These are phyloP conservation scores for Uncinocarpus reesii DNA, from an alignment of 2,329 filamentous ascomycete genomes.

Conservation along the genomic window DNA sequence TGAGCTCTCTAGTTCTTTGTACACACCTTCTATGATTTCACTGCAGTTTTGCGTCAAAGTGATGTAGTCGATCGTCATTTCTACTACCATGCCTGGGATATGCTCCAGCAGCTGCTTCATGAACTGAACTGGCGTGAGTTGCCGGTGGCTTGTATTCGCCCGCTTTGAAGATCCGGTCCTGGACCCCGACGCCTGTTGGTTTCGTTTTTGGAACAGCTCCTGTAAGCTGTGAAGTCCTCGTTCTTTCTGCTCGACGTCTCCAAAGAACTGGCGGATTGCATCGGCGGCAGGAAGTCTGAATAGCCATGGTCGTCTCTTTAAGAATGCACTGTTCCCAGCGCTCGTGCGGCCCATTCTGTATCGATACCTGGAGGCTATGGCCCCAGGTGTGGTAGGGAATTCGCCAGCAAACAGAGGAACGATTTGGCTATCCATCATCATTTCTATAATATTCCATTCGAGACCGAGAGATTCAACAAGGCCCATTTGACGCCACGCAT, in stretches of 20 bases:
- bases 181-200: not conserved
- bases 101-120: not conserved
- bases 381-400: not conserved
- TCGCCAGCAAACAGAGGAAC: constrained; percentile 1
- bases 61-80: not conserved
- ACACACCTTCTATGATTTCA: not conserved
- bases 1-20: not conserved
- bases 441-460: not conserved
- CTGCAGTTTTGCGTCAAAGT: not conserved
- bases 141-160: not conserved
- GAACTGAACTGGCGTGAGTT: not conserved
- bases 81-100: not conserved
- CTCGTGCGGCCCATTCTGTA: not conserved
- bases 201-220: not conserved
- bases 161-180: not conserved
- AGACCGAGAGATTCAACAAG: not conserved
- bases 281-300: not conserved
- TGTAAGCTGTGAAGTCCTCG: not conserved
- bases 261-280: not conserved
- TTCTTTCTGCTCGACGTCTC: not conserved
- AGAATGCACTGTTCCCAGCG: not conserved
- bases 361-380: not conserved
- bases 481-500: not conserved
- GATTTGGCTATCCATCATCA: not conserved
- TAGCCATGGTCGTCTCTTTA: not conserved